A percentile compares a stretch with the other conserved stretches of the same genome.
Evolutionary conservation across 2,329 filamentous ascomycete species (phyloP).

Genomic region (Shiraia bambusicola): DNA sequence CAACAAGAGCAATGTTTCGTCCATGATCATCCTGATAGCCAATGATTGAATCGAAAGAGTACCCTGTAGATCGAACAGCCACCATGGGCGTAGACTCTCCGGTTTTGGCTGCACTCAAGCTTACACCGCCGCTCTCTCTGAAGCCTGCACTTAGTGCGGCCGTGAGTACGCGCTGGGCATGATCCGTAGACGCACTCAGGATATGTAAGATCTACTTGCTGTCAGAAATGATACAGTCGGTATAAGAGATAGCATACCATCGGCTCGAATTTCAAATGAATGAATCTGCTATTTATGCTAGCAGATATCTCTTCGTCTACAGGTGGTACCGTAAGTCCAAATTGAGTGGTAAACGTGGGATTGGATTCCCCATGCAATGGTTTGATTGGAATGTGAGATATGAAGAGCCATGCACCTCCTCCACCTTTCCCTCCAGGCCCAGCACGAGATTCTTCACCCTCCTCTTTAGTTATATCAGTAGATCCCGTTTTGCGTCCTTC

Average conservation of each 20-base stretch:
- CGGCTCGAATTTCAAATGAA: constrained; percentile 92
- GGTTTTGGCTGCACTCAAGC: constrained; percentile 49
- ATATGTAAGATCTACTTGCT: constrained; percentile 77
- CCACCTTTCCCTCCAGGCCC: constrained; percentile 82
- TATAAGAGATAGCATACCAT: constrained; percentile 65
- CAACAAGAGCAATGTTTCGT: constrained; percentile 54
- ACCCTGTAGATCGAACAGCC: constrained; percentile 78
- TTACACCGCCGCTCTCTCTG: constrained; percentile 83
- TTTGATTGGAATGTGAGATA: constrained; percentile 74
- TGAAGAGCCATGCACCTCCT: constrained; percentile 76
- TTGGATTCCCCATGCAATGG: constrained; percentile 12
- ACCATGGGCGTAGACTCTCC: constrained; percentile 68
- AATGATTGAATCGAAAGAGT: constrained; percentile 79
- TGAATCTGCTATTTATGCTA: constrained; percentile 45
- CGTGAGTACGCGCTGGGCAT: constrained; percentile 74
- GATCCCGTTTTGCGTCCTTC: constrained; percentile 65
- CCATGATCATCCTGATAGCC: constrained; percentile 54
- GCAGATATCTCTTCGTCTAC: constrained; percentile 4
- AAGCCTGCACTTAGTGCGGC: constrained; percentile 82
- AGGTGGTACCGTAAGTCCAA: constrained; percentile 43
- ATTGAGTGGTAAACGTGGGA: constrained; percentile 24
- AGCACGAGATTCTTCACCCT: constrained; percentile 47
- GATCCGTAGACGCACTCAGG: constrained; percentile 70
- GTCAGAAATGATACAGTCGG: constrained; percentile 22
- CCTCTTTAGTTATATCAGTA: constrained; percentile 6